Evolutionary conservation across 1,284 basidiomycete genomes (phyloP).

Genomic region (Boletus smithii): DNA sequence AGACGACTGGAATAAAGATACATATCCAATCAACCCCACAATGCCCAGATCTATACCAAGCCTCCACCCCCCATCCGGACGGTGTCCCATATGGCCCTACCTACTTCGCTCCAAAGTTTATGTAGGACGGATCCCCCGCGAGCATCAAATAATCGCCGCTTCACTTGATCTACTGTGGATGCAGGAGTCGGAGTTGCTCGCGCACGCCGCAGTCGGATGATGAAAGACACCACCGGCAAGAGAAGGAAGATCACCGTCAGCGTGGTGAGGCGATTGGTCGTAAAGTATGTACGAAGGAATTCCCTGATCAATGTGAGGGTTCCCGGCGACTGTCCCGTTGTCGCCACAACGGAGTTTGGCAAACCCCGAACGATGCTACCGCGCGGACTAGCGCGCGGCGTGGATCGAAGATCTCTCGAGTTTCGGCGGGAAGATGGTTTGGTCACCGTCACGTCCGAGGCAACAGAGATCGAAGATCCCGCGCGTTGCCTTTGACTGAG

Average conservation of each 20-base stretch:
- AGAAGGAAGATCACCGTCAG: slow-evolving; percentile 57
- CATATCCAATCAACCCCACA: not conserved
- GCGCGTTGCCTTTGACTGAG: slow-evolving; percentile 21
- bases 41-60: slow-evolving; percentile 43
- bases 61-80: slow-evolving; percentile 74
- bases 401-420: slow-evolving; percentile 6
- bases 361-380: slow-evolving; percentile 29
- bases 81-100: slow-evolving; percentile 59
- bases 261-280: slow-evolving; percentile 43
- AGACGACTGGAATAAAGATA: slow-evolving; percentile 20
- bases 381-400: slow-evolving; percentile 14
- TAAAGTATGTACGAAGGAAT: slow-evolving; percentile 45
- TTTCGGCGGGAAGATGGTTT: slow-evolving; percentile 10
- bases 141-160: slow-evolving; percentile 47
- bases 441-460: slow-evolving; percentile 31
- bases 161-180: slow-evolving; percentile 55
- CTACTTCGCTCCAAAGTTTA: slow-evolving; percentile 52
- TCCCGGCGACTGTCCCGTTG: slow-evolving; percentile 38
- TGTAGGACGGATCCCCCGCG: slow-evolving; percentile 39
- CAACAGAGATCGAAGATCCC: slow-evolving; percentile 21
- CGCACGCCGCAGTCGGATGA: slow-evolving; percentile 47
- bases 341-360: slow-evolving; percentile 16
- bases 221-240: slow-evolving; percentile 58
- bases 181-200: slow-evolving; percentile 19
- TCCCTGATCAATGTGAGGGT: slow-evolving; percentile 47